Conservation (phyloP, 352 stramenopile species). For the Pythium rhizo-oryzae region DNA sequence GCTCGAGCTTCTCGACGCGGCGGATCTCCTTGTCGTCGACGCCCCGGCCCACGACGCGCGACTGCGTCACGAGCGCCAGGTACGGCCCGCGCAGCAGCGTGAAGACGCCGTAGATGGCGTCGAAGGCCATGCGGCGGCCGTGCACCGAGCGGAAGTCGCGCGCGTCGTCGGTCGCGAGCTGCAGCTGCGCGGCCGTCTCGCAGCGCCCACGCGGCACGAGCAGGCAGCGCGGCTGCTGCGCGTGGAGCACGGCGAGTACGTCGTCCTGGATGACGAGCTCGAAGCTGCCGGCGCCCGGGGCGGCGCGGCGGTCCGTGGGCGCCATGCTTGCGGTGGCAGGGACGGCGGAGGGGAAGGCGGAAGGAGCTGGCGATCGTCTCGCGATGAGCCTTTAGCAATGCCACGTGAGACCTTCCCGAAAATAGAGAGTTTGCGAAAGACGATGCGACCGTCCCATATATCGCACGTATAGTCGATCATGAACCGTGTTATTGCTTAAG, state of each 20-base stretch:
- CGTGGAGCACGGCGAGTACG: conserved; percentile 60
- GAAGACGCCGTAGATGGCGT: conserved; percentile 84
- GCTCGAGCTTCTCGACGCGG: conserved; percentile 50
- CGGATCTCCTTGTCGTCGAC: conserved; percentile 60
- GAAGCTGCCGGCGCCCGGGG: conserved; percentile 34
- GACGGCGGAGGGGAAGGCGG: no score
- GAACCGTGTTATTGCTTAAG: not conserved
- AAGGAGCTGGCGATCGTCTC: not conserved
- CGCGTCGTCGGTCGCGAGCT: conserved; percentile 61
- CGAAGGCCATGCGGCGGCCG: conserved; percentile 72
- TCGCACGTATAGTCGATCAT: not conserved
- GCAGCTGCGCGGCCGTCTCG: conserved; percentile 37
- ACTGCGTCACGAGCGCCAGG: conserved; percentile 73
- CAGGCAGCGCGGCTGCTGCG: conserved; percentile 48
- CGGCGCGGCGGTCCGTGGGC: conserved; percentile 11
- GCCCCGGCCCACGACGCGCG: conserved; percentile 53
- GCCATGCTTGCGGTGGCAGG: no score
- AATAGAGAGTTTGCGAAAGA: not conserved
- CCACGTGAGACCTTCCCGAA: not conserved
- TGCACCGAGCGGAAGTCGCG: conserved; percentile 65
- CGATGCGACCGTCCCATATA: not conserved
- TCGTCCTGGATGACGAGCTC: conserved; percentile 81
- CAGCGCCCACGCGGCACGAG: conserved; percentile 43
- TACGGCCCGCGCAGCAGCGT: conserved; percentile 68
- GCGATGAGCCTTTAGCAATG: not conserved